Base-by-base conservation (phyloP, 805 yeast genomes). In the Hanseniaspora singularis region DNA sequence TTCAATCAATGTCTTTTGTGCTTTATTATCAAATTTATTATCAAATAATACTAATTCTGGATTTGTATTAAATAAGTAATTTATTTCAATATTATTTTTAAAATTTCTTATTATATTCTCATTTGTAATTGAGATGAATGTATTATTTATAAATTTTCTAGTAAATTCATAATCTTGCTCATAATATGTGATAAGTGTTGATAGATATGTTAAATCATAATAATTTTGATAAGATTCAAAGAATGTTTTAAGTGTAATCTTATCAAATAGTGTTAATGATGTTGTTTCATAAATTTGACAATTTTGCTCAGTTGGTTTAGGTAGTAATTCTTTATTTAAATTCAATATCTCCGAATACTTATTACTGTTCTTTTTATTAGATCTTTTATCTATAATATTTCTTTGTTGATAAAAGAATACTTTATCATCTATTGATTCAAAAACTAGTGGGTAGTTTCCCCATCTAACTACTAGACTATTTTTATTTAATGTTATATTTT, bases 301-400 rank as follows among this genome's bases (percentile, higher is more conserved):
- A 53, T 76, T 69, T 54, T 79, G 83, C 38, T 76, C 73, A 43
- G 69, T 68, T 1, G 92, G 85, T 43, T 59, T 62, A 22, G 76
- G 58, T 55, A 81, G 80, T 0, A 69, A 61, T 20, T 76, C 81
- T 1, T 12, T 64, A 46, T 15, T 65, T 23, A 46, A 18, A 11
- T 26, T 22, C 22, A 39, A 14, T 33, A 30, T 26, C 22, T 46
- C 37, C 5, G 26, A 30, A 30, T 30, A 11, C 14, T 16, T 27
- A 10, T 22, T 16, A 19, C 7, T 16, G 3, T 18, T n/a, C n/a
- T 15, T 7, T 28, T 8, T 22, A 3, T 19, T 20, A 19, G 26
- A 8, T 14, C 14, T 4, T 37, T n/a, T 37, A 12, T 38, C 23
- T 3, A 39, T 28, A 26, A 30, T 11, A 14, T 14, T 26, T 28